Evolutionary conservation across 345 rosid species (phyloP).

Genomic region (Raphanus raphanistrum): DNA sequence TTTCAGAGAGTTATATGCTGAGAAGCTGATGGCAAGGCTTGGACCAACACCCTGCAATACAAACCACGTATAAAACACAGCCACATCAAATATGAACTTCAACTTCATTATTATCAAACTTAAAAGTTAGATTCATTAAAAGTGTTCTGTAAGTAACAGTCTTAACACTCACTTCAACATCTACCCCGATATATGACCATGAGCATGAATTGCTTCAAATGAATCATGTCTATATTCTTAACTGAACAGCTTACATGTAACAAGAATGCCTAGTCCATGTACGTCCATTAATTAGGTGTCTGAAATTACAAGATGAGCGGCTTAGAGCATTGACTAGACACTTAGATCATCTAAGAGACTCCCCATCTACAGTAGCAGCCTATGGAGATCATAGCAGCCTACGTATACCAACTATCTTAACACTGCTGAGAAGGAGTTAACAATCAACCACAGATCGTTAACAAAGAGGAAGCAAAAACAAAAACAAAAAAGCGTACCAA

Average conservation of each 20-base stretch:
- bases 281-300: background rate
- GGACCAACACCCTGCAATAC: conserved; percentile 88
- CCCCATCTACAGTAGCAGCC: conserved; percentile 16
- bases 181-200: background rate
- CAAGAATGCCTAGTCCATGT: background rate
- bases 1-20: conserved; percentile 74
- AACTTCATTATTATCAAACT: background rate
- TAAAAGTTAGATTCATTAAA: background rate
- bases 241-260: background rate
- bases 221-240: background rate
- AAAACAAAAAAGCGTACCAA: too few relatives aligned
- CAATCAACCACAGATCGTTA: too few relatives aligned
- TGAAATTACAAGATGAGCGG: background rate
- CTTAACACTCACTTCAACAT: conserved; percentile 4
- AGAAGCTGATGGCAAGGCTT: conserved; percentile 87
- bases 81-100: background rate
- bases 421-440: too few relatives aligned
- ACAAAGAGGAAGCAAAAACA: too few relatives aligned
- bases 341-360: conserved; percentile 9
- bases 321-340: background rate
- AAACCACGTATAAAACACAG: background rate
- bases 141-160: conserved; percentile 7
- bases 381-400: background rate
- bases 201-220: background rate
- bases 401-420: too few relatives aligned